A percentile compares a stretch with the other conserved stretches of the same genome.
Evolutionary conservation across 148 eudicot species (phyloP).

Genomic region (Amaranthus hypochondriacus): DNA sequence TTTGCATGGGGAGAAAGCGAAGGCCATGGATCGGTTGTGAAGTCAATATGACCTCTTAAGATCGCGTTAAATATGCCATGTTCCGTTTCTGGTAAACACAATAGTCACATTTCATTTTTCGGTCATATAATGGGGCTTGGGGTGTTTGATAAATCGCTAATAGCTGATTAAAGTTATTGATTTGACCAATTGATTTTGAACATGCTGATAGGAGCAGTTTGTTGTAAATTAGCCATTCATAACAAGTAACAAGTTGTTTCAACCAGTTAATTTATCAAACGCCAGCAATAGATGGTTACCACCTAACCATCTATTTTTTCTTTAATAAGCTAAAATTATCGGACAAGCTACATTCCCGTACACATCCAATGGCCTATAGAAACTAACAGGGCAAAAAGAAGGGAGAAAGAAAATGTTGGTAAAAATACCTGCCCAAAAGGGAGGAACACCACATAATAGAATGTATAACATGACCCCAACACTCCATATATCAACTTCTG

Average conservation of each 20-base stretch:
- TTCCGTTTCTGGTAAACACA: conserved; percentile 63
- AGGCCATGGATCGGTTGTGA: conserved; percentile 93
- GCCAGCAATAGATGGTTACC: too few species aligned
- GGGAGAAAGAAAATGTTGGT: neutral
- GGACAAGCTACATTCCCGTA: too few species aligned
- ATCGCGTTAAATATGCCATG: conserved; percentile 95
- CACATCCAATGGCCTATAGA: neutral
- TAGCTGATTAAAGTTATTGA: too few species aligned
- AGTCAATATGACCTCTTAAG: conserved; percentile 76
- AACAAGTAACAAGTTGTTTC: too few species aligned
- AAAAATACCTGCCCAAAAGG: conserved; percentile 60
- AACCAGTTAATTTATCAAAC: too few species aligned
- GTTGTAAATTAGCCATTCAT: too few species aligned
- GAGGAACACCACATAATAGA: conserved; percentile 54
- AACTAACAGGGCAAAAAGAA: neutral
- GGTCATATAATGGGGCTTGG: neutral
- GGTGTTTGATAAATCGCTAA: too few species aligned
- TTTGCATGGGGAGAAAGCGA: conserved; percentile 78
- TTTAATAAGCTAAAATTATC: too few species aligned
- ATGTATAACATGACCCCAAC: conserved; percentile 53
- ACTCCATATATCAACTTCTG: conserved; percentile 65
- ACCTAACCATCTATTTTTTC: too few species aligned
- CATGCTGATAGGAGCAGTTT: too few species aligned
- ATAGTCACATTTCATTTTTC: neutral
- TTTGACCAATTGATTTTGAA: too few species aligned